Percentiles rank a stretch among this genome's conserved stretches.
phyloP scores from a whole-genome alignment of 2,329 filamentous ascomycete genomes.

The Trichophyton verrucosum region DNA sequence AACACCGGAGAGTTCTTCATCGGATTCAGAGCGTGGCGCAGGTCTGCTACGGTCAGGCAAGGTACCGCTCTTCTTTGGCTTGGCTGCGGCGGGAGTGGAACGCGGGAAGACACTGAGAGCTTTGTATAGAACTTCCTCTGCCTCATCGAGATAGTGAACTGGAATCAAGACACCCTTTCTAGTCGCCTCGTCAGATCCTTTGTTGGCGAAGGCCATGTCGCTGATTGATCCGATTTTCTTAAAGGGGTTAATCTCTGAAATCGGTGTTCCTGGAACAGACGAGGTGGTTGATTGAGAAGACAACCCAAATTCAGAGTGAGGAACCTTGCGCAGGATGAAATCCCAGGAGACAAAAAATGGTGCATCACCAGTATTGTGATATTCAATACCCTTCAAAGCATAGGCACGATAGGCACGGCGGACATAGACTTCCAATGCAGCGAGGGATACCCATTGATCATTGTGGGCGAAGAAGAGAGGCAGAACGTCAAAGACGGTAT shows the following conservation, averaged over 20 bases:
- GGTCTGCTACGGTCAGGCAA: constrained; percentile 59
- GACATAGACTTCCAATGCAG: constrained; percentile 89
- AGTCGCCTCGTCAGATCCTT: constrained; percentile 61
- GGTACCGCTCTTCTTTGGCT: constrained; percentile 51
- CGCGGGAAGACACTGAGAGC: constrained; percentile 72
- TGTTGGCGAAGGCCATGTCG: constrained; percentile 66
- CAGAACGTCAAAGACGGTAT: constrained; percentile 93
- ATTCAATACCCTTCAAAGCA: constrained; percentile 76
- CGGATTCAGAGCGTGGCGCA: constrained; percentile 42
- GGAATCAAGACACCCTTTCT: constrained; percentile 92
- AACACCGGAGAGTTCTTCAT: constrained; percentile 78
- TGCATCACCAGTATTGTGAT: constrained; percentile 60
- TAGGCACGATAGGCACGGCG: constrained; percentile 96
- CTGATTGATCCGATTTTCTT: constrained; percentile 89
- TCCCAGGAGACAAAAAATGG: constrained; percentile 85
- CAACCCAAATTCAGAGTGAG: constrained; percentile 77
- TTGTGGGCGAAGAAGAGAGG: constrained; percentile 90
- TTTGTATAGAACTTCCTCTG: constrained; percentile 71
- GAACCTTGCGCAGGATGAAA: constrained; percentile 86
- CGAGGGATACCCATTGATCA: constrained; percentile 86
- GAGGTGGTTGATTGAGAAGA: constrained; percentile 62
- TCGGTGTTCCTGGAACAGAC: constrained; percentile 69
- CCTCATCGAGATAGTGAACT: constrained; percentile 85
- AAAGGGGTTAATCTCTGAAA: constrained; percentile 49
- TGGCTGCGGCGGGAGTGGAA: constrained; percentile 44